phyloP scores from a whole-genome alignment of 148 eudicot genomes.

The Rhododendron mucronatum region DNA sequence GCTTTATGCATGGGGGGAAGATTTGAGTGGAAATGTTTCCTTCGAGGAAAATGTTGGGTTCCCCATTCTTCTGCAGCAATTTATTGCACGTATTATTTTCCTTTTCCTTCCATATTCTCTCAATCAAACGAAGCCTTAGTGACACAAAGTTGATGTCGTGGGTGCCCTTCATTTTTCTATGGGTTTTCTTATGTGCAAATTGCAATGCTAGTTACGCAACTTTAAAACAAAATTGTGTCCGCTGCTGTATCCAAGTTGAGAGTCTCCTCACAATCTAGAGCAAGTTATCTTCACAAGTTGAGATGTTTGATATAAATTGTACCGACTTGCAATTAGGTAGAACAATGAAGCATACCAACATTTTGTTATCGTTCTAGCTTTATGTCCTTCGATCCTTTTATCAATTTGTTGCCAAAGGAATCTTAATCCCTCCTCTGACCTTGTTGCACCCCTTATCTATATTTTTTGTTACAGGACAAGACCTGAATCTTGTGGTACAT shows the following conservation, averaged over 20 bases:
- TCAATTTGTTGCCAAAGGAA: neutral
- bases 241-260: too few species aligned
- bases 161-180: neutral
- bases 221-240: neutral
- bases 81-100: neutral
- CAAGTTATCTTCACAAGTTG: neutral
- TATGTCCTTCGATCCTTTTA: neutral
- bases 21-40: neutral
- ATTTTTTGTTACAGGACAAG: constrained; percentile 47
- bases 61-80: neutral
- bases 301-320: neutral
- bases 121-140: neutral
- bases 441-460: neutral
- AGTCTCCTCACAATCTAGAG: neutral
- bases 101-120: neutral
- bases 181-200: neutral
- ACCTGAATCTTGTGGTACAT: constrained; percentile 61
- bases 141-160: neutral
- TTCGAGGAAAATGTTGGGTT: neutral
- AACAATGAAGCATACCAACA: neutral
- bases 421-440: neutral
- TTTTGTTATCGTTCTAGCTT: neutral
- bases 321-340: neutral
- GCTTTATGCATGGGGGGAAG: neutral
- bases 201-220: neutral